Evolutionary conservation across 306 rosid genomes (phyloP).

Genomic region (Luffa aegyptiaca): DNA sequence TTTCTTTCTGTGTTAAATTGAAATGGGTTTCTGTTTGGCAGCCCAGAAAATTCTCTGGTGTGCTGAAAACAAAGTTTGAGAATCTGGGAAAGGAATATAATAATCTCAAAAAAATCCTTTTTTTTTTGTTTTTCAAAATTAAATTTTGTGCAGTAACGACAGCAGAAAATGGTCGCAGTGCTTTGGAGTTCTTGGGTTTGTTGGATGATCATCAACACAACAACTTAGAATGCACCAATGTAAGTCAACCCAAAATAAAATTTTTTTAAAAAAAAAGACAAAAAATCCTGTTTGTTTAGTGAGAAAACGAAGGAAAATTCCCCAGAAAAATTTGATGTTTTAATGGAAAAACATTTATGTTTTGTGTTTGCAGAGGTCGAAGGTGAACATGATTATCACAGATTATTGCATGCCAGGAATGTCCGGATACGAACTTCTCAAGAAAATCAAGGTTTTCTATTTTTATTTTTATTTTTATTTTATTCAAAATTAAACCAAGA

Average conservation of each 20-base stretch:
- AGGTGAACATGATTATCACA: slow-evolving; percentile 75
- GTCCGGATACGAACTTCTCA: slow-evolving; percentile 89
- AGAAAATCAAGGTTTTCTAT: slow-evolving; percentile 64
- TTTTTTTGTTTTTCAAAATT: not conserved
- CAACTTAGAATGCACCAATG: slow-evolving; percentile 12
- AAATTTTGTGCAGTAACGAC: slow-evolving; percentile 52
- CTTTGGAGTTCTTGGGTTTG: slow-evolving; percentile 73
- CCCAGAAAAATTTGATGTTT: not conserved
- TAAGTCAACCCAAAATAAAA: not conserved
- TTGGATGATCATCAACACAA: slow-evolving; percentile 41
- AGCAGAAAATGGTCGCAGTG: slow-evolving; percentile 80
- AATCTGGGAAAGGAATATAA: not conserved
- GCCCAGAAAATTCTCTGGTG: not conserved
- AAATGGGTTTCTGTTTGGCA: not conserved
- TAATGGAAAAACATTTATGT: too few species aligned
- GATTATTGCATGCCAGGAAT: slow-evolving; percentile 97
- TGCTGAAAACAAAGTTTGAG: not conserved
- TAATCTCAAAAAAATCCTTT: too few species aligned
- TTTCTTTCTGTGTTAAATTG: too few species aligned
- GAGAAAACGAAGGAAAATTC: not conserved
- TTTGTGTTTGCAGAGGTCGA: slow-evolving; percentile 39
- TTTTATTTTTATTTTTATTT: not conserved
- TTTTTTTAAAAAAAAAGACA: too few species aligned
- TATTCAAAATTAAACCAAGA: not conserved
- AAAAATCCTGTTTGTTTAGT: not conserved